phyloP scores from a whole-genome alignment of 192 early-diverging fungal genomes.

The Coemansia sp. region DNA sequence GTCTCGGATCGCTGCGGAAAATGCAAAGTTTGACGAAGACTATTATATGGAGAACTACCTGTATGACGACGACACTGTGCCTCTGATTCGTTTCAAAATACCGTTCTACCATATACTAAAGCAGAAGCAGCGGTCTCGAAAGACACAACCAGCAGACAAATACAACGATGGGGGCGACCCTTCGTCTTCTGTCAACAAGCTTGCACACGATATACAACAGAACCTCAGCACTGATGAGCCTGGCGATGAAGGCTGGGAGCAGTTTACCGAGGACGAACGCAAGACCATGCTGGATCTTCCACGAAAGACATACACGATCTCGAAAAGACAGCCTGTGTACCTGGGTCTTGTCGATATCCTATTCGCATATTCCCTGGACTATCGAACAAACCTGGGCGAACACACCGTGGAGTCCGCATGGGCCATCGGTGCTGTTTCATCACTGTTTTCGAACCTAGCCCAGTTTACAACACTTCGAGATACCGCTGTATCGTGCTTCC shows the following conservation, averaged over 20 bases:
- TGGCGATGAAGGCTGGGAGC: conserved; percentile 2
- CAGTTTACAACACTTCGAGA: conserved; percentile 62
- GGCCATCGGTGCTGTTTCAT: conserved; percentile 82
- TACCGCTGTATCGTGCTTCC: conserved; percentile 62
- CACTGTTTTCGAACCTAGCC: conserved; percentile 78
- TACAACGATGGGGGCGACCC: background rate
- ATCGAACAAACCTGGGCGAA: conserved; percentile 81
- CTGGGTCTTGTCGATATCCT: conserved; percentile 87
- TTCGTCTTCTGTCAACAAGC: conserved; percentile 11
- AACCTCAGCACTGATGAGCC: background rate
- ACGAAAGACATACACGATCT: conserved; percentile 70
- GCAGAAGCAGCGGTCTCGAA: conserved; percentile 56
- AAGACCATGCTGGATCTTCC: conserved; percentile 75
- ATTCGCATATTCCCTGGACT: conserved; percentile 89
- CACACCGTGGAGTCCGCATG: conserved; percentile 86
- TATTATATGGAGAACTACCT: conserved; percentile 90
- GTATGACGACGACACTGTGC: conserved; percentile 82
- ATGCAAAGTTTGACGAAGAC: conserved; percentile 88
- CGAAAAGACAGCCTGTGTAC: conserved; percentile 69
- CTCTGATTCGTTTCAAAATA: conserved; percentile 73
- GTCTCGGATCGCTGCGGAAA: conserved; percentile 67
- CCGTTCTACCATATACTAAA: conserved; percentile 64
- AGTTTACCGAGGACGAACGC: conserved; percentile 72
- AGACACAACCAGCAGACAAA: conserved; percentile 16
- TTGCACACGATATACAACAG: conserved; percentile 3